Conservation (phyloP, 2,329 filamentous ascomycete species). For the Aspergillus aculeatinus region DNA sequence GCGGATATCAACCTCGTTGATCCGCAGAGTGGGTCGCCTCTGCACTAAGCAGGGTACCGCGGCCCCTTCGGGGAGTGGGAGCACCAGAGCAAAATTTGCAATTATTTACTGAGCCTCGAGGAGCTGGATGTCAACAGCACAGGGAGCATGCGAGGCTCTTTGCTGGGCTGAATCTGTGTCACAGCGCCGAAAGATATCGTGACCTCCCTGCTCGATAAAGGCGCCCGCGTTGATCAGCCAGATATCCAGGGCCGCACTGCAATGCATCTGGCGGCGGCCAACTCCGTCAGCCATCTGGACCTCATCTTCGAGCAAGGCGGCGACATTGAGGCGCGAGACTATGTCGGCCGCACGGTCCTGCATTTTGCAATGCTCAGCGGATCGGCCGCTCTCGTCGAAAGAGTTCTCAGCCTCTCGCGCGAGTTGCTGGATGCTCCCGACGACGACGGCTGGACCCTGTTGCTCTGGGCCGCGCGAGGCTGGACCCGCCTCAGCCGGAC, state of each 20-base stretch:
- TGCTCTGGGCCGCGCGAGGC: too few relatives aligned
- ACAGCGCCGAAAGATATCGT: neutral
- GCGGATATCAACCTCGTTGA: neutral
- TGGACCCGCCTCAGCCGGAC: too few relatives aligned
- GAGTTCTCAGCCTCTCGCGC: too few relatives aligned
- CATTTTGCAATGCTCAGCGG: too few relatives aligned
- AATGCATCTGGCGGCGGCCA: neutral
- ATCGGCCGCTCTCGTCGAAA: too few relatives aligned
- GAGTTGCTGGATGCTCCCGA: too few relatives aligned
- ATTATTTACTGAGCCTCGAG: neutral
- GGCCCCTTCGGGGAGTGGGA: neutral
- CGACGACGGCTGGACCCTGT: too few relatives aligned
- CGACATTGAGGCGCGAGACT: too few relatives aligned
- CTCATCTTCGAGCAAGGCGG: too few relatives aligned
- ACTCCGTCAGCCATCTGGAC: neutral
- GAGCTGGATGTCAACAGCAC: neutral
- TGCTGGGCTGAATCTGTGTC: neutral
- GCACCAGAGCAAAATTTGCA: neutral
- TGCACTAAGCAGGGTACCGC: neutral
- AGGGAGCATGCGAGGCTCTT: neutral
- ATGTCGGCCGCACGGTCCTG: too few relatives aligned
- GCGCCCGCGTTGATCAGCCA: neutral
- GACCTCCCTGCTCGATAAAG: neutral
- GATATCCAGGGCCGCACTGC: neutral
- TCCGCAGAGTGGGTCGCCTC: neutral